Base-by-base conservation (phyloP, 225 moss, liverwort and hornwort genomes). In the Anthoceros angustus region DNA sequence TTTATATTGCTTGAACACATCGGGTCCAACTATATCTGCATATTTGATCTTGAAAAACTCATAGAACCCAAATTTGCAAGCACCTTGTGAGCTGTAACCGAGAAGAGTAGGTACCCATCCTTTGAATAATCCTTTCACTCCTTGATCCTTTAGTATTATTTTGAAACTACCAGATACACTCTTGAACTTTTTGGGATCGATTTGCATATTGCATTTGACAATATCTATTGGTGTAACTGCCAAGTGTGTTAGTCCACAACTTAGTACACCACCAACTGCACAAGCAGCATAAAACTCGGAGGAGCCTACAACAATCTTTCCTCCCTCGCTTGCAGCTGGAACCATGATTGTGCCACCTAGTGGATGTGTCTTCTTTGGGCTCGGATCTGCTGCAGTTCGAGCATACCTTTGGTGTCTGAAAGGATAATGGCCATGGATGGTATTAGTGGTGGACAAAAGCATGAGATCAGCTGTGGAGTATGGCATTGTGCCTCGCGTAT, bases 11-110 rank as follows among this genome's bases (percentile, higher is more conserved):
- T 75, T 78, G 2, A 81, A 83, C n/a, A 76, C 67, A 21, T 83
- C 76, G 40, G 86, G 88, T 25, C 90, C 83, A 18, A 45, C 88
- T 68, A 90, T 62, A 42, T 86, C 79, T 21, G 79, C 78, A 70
- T 95, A 95, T 0, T 83, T 86, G 77, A 91, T 95, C 88, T 95
- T 95, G 76, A 95, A 95, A 41, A 73, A 95, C 79, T 95, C 95
- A 72, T 95, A 95, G 39, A 95, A 84, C 0, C 95, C 95, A 64
- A 86, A 91, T 78, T 95, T 95, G 83, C 76, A 91, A 69, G 82
- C 80, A 39, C 91, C 95, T 71, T 95, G 91, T 5, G 85, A 71
- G 68, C 86, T 88, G 73, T 91, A 95, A 0, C 95, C 95, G 2
- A 91, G 0, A 10, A 88, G 72, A 64, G 91, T 95, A 11, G 91